Conservation (phyloP, 257 asterid genomes). For the Primulina tabacum region DNA sequence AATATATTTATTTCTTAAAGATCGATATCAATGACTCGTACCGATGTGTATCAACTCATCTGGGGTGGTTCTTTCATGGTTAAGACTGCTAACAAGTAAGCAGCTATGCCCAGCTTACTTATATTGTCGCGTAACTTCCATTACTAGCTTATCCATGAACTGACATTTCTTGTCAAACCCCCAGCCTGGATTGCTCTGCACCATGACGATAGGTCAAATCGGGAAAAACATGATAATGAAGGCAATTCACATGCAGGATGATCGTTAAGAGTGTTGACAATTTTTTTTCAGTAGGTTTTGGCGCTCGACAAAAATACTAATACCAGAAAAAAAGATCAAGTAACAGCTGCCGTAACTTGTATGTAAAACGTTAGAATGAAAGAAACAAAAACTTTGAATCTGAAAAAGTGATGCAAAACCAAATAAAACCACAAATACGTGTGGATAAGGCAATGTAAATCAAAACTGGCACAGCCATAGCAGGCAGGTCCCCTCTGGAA, state of each 20-base stretch:
- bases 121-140: constrained; percentile 64
- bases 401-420: not conserved
- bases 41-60: not conserved
- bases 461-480: not conserved
- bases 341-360: not conserved
- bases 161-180: constrained; percentile 85
- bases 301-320: too few species aligned
- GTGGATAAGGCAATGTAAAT: not conserved
- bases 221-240: constrained; percentile 9
- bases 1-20: not conserved
- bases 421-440: not conserved
- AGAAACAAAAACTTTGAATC: not conserved
- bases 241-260: not conserved
- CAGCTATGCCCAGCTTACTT: constrained; percentile 39
- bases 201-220: constrained; percentile 7
- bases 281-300: too few species aligned
- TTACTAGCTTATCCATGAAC: constrained; percentile 78
- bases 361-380: too few species aligned
- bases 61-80: constrained; percentile 5
- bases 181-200: constrained; percentile 98
- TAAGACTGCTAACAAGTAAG: constrained; percentile 2
- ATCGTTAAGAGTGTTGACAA: not conserved
- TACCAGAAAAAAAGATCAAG: not conserved
- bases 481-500: not conserved
- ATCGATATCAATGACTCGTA: constrained; percentile 4